A percentile compares a stretch with the other conserved stretches of the same genome.
These are phyloP conservation scores for Fraxinus sp. DNA, from an alignment of 305 asterid genomes.

Conservation along the genomic window DNA sequence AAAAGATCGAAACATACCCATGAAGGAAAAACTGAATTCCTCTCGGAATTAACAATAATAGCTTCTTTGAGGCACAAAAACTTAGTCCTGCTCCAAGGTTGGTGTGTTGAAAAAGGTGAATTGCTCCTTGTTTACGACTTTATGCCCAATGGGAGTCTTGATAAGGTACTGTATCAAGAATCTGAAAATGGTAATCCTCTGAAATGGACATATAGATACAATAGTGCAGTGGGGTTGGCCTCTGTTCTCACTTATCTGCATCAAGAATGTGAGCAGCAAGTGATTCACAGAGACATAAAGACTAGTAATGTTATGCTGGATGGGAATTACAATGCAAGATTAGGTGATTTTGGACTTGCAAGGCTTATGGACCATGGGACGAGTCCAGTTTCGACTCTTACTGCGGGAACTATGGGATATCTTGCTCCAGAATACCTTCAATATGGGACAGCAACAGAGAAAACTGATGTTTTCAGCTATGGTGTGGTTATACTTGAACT, in stretches of 20 bases:
- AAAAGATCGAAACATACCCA: constrained; percentile 47
- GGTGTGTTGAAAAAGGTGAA: constrained; percentile 53
- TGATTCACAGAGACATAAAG: constrained; percentile 52
- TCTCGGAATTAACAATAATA: constrained; percentile 44
- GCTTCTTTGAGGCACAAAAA: constrained; percentile 57
- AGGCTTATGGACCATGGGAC: constrained; percentile 54
- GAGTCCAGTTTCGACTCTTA: constrained; percentile 57
- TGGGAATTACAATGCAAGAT: constrained; percentile 36
- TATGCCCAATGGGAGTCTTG: constrained; percentile 55
- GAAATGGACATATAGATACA: constrained; percentile 45
- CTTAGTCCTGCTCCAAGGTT: constrained; percentile 51
- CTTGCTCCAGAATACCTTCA: constrained; percentile 54
- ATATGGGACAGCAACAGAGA: constrained; percentile 51
- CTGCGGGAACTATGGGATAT: constrained; percentile 59
- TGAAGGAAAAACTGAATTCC: constrained; percentile 45
- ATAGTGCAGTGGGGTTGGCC: constrained; percentile 50
- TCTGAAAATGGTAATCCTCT: constrained; percentile 18
- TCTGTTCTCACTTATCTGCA: constrained; percentile 49
- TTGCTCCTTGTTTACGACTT: constrained; percentile 48
- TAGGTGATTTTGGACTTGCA: constrained; percentile 55
- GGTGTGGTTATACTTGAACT: constrained; percentile 47
- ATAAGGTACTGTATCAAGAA: constrained; percentile 36
- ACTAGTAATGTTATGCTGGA: constrained; percentile 56
- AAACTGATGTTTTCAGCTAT: constrained; percentile 46
- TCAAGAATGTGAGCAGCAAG: constrained; percentile 62